Base-by-base conservation (phyloP, 352 stramenopile genomes). In the Peronosclerospora sorghi region DNA sequence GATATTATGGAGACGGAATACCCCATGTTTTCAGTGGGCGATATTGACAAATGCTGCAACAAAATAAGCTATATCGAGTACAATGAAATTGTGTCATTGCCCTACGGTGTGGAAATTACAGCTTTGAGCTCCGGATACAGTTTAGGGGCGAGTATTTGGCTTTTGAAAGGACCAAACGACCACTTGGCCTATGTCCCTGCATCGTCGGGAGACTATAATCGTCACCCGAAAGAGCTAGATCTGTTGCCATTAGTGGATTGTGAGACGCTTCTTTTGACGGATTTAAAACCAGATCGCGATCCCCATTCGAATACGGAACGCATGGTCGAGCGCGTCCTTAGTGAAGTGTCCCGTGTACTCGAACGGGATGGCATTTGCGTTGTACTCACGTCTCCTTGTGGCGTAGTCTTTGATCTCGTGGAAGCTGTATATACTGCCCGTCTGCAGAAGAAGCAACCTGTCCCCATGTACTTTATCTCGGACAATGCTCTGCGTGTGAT, bases 151-250 rank as follows among this genome's bases (percentile, higher is more conserved):
- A 68, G 67, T 43, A 65, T 75, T 39, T 93, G 78, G 77, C 56
- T 88, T 1, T 26, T 93, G 2, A 73, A 89, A 49, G 70, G 69
- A 8, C 65, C 71, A 6, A 86, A 59, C 30, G 78, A 88, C 9
- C 59, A 63, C 19, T 48, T 90, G 32, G 78, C 75, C 14, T 93
- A 93, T 48, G 73, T 89, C 8, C 56, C 73, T 1, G 68, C 77
- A 2, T 73, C 77, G 1, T 90, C 77, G 2, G 79, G 75, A 18
- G 80, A 93, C 42, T 69, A 84, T n/a, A 87, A 87, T 42, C 73
- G 80, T 20, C 78, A 93, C 52, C 76, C 80, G 15, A 86, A 86
- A 37, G 76, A 88, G 27, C 58, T 93, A 14, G 80, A 93, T 36
- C 48, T 93, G 41, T 40, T 76, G 13, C 73, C 73, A 7, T 55